phyloP scores from a whole-genome alignment of 2,329 filamentous ascomycete genomes.

The Tricladium varicosporioides region DNA sequence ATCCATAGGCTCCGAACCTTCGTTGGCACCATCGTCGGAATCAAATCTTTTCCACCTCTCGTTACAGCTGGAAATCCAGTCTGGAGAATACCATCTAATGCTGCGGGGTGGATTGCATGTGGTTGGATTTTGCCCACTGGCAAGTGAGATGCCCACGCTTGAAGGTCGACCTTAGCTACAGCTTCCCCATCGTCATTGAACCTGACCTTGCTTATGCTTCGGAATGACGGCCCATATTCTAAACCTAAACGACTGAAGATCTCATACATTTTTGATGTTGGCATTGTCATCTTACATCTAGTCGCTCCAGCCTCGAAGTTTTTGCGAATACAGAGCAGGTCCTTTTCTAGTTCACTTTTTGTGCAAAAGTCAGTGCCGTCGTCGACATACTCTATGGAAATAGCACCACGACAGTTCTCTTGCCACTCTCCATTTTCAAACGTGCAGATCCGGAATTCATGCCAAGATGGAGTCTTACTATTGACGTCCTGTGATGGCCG shows the following conservation, averaged over 20 bases:
- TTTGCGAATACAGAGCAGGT: background rate
- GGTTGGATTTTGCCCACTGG: background rate
- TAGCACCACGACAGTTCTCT: constrained; percentile 35
- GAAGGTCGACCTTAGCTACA: background rate
- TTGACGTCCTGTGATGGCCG: background rate
- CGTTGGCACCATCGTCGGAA: constrained; percentile 5
- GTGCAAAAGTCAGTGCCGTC: background rate
- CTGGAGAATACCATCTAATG: constrained; percentile 7
- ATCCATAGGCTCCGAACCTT: constrained; percentile 4
- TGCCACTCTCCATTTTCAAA: constrained; percentile 25
- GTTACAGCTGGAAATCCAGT: background rate
- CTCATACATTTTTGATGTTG: background rate
- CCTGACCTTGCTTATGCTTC: background rate
- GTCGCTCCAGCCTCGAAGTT: background rate
- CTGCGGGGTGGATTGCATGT: constrained; percentile 6
- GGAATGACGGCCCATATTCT: constrained; percentile 1
- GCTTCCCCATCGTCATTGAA: background rate
- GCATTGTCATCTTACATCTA: background rate
- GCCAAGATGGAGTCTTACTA: background rate
- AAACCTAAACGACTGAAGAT: background rate
- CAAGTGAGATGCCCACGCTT: background rate
- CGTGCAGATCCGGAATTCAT: background rate
- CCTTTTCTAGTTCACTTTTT: background rate
- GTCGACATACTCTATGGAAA: constrained; percentile 25
- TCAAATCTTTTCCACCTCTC: background rate